Conservation (phyloP, 805 yeast genomes). For the Nakazawaea pomicola region DNA sequence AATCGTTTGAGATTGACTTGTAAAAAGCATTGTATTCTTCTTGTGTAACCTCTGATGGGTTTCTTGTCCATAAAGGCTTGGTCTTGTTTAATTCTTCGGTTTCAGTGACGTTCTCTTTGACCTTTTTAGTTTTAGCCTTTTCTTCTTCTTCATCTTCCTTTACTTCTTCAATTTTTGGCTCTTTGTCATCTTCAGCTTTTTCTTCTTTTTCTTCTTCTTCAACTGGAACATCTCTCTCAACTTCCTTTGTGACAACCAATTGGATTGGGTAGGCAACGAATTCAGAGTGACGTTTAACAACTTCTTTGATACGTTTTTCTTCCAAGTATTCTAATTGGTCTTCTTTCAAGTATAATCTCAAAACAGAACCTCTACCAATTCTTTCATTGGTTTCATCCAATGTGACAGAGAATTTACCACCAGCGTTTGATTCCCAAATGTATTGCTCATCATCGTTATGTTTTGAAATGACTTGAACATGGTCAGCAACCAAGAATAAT, state of each 20-base stretch:
- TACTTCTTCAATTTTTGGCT: conserved; percentile 73
- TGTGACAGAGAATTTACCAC: conserved; percentile 97
- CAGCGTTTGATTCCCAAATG: conserved; percentile 99
- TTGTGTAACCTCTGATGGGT: conserved; percentile 94
- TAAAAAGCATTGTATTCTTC: conserved; percentile 99
- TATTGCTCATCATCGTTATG: conserved; percentile 99
- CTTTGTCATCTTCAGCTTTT: conserved; percentile 45
- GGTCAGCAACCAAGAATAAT: conserved; percentile 97
- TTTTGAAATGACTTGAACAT: conserved; percentile 96
- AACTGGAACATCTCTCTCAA: conserved; percentile 93
- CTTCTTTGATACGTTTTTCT: conserved; percentile 99
- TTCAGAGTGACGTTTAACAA: conserved; percentile 98
- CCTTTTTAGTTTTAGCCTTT: conserved; percentile 76
- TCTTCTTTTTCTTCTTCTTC: conserved; percentile 65
- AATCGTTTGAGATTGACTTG: conserved; percentile 98
- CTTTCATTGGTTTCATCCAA: conserved; percentile 83
- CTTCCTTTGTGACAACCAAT: conserved; percentile 96
- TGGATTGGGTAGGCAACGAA: conserved; percentile 99
- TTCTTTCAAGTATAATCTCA: conserved; percentile 95
- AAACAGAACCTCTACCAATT: conserved; percentile 90
- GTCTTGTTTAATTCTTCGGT: conserved; percentile 98
- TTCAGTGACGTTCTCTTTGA: conserved; percentile 91
- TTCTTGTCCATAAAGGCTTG: conserved; percentile 99
- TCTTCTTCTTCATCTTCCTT: conserved; percentile 65
- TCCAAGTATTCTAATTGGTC: conserved; percentile 98